Conservation (phyloP, 768 basidiomycete genomes). For the Macrocybe gigantea region DNA sequence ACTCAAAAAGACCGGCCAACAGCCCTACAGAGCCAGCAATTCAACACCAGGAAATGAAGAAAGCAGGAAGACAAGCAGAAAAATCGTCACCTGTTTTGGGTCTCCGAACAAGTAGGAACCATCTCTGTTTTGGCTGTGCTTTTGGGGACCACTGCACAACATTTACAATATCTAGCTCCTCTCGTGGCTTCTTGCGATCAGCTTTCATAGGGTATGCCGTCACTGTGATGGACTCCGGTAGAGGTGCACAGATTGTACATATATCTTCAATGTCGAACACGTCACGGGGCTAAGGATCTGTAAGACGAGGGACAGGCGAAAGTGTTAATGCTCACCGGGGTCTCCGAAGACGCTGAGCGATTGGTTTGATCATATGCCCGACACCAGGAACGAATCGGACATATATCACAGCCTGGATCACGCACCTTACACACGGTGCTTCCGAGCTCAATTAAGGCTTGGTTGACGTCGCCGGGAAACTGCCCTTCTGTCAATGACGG, state of each 20-base stretch:
- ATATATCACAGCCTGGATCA: constrained; percentile 66
- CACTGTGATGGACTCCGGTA: constrained; percentile 38
- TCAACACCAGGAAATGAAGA: constrained; percentile 6
- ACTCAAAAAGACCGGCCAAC: constrained; percentile 85
- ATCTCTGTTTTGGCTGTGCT: constrained; percentile 32
- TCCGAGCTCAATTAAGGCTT: constrained; percentile 92
- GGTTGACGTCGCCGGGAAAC: constrained; percentile 79
- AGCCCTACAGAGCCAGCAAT: constrained; percentile 49
- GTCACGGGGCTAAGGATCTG: not conserved
- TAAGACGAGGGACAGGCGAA: too few species aligned
- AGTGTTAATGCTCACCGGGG: too few species aligned
- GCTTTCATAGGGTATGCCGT: constrained; percentile 85
- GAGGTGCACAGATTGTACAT: constrained; percentile 63
- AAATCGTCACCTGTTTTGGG: constrained; percentile 67
- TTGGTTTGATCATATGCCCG: constrained; percentile 39
- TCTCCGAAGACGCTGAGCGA: too few species aligned
- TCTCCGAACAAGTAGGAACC: constrained; percentile 74
- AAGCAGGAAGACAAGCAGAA: not conserved
- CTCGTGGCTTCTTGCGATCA: constrained; percentile 74
- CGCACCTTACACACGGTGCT: constrained; percentile 88
- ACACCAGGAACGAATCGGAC: constrained; percentile 70
- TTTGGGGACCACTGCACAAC: constrained; percentile 72
- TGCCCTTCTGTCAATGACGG: constrained; percentile 17
- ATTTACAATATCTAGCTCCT: constrained; percentile 81
- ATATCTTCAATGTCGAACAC: constrained; percentile 70